Conservation (phyloP, 2,329 filamentous ascomycete genomes). For the Blumeria graminis region DNA sequence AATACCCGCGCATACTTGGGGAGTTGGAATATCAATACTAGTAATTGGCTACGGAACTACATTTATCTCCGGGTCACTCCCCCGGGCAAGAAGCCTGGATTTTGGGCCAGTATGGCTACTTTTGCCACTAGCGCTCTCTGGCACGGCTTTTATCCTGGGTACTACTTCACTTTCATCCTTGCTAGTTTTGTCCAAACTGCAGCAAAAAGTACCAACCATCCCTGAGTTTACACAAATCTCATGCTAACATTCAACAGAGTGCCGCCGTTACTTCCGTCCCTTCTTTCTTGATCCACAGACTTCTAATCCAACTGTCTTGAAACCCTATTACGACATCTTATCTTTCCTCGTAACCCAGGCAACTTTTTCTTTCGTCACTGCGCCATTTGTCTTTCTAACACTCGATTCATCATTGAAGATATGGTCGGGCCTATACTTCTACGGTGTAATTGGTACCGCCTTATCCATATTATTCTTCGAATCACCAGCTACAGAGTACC, state of each 20-base stretch:
- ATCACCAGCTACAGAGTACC: slow-evolving; percentile 42
- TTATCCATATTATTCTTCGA: slow-evolving; percentile 51
- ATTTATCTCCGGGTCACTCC: slow-evolving; percentile 89
- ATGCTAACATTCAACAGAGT: slow-evolving; percentile 30
- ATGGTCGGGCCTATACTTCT: slow-evolving; percentile 81
- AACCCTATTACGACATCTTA: slow-evolving; percentile 66
- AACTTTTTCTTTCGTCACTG: slow-evolving; percentile 59
- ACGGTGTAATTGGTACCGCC: slow-evolving; percentile 44
- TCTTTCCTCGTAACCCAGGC: slow-evolving; percentile 56
- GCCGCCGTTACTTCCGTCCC: slow-evolving; percentile 68
- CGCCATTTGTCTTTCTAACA: slow-evolving; percentile 65
- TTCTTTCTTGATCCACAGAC: slow-evolving; percentile 73
- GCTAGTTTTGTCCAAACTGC: slow-evolving; percentile 80
- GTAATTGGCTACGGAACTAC: slow-evolving; percentile 88
- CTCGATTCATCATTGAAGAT: slow-evolving; percentile 46
- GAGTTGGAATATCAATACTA: slow-evolving; percentile 97
- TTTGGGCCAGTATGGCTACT: slow-evolving; percentile 78
- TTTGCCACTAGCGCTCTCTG: slow-evolving; percentile 89
- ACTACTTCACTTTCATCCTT: slow-evolving; percentile 76
- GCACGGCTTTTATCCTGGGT: slow-evolving; percentile 96
- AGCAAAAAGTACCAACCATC: slow-evolving; percentile 50
- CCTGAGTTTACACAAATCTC: slow-evolving; percentile 4
- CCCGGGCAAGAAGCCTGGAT: slow-evolving; percentile 85
- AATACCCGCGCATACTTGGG: slow-evolving; percentile 83
- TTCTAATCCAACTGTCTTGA: slow-evolving; percentile 39